These are phyloP conservation scores for Flaveria bidentis DNA, from an alignment of 129 eudicot species.

Conservation along the genomic window DNA sequence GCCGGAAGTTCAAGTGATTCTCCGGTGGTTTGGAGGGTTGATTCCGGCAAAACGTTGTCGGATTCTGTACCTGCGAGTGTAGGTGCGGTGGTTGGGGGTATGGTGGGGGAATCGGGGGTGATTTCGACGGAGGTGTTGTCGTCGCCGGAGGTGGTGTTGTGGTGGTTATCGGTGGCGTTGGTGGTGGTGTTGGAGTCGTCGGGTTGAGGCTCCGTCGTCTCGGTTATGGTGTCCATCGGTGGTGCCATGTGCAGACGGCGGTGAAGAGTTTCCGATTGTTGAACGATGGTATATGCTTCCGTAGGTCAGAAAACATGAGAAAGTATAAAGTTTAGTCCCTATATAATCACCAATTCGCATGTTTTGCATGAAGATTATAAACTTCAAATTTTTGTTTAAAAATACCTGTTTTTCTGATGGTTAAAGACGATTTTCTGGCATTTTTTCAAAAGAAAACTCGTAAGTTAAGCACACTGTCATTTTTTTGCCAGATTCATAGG, in stretches of 20 bases:
- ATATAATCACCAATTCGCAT: not conserved
- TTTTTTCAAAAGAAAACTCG: no score
- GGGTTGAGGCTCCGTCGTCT: constrained; percentile 34
- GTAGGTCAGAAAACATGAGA: constrained; percentile 1
- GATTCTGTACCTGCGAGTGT: constrained; percentile 14
- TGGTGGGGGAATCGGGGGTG: constrained; percentile 17
- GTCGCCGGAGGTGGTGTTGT: constrained; percentile 33
- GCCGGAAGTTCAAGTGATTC: constrained; percentile 21
- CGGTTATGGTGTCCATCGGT: constrained; percentile 32
- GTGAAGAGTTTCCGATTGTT: not conserved
- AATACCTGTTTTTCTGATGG: no score
- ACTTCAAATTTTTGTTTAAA: not conserved
- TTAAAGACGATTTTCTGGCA: no score
- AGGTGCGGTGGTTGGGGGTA: constrained; percentile 22
- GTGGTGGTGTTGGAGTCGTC: constrained; percentile 15
- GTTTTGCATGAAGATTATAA: not conserved
- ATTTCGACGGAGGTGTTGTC: constrained; percentile 31
- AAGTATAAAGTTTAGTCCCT: not conserved
- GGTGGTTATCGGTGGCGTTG: constrained; percentile 33
- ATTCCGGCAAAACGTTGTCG: constrained; percentile 28
- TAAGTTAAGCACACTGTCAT: no score
- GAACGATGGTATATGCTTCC: constrained; percentile 2
- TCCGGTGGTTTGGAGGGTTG: constrained; percentile 24
- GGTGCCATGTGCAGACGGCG: constrained; percentile 12
- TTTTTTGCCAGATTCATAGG: no score